A percentile compares a stretch with the other conserved stretches of the same genome.
These are phyloP conservation scores for Rhinocladiella similis DNA, from an alignment of 2,329 filamentous ascomycete genomes.

Conservation along the genomic window DNA sequence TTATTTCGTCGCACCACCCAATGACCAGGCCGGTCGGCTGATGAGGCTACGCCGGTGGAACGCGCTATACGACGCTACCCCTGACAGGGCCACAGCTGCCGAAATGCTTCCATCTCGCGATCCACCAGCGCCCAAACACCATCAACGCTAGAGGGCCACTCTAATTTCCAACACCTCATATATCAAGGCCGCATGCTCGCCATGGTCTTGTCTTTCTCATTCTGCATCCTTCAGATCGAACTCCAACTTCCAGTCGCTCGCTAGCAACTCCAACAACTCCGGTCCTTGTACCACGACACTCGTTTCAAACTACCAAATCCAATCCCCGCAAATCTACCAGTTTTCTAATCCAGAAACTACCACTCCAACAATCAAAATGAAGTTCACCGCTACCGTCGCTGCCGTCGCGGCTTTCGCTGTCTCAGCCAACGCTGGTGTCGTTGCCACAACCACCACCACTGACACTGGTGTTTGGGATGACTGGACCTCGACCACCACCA, in stretches of 20 bases:
- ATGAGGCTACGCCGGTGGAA: constrained; percentile 8
- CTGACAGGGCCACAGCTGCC: constrained; percentile 6
- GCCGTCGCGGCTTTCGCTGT: constrained; percentile 18
- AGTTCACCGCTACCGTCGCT: constrained; percentile 25
- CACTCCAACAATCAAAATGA: constrained; percentile 26
- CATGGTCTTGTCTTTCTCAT: constrained; percentile 5
- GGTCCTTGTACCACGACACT: constrained; percentile 28
- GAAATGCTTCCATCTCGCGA: constrained; percentile 13
- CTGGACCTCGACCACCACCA: constrained; percentile 13
- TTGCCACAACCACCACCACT: constrained; percentile 17
- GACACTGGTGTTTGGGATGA: constrained; percentile 11
- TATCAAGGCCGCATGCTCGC: constrained; percentile 9
- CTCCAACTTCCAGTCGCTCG: constrained; percentile 28
- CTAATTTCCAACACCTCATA: constrained; percentile 20
- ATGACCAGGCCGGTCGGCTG: constrained; percentile 5
- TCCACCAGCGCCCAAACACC: constrained; percentile 6
- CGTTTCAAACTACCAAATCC: constrained; percentile 13
- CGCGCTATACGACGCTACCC: constrained; percentile 11
- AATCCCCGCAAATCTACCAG: constrained; percentile 10
- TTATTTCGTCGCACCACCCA: constrained; percentile 1
- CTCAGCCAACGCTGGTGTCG: constrained; percentile 19
- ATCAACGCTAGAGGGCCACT: constrained; percentile 16
- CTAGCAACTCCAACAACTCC: constrained; percentile 19
- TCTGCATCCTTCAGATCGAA: constrained; percentile 22
- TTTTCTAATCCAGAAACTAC: constrained; percentile 26